Evolutionary conservation across 2,329 filamentous ascomycete species (phyloP).

Genomic region (Aspergillus ustus): DNA sequence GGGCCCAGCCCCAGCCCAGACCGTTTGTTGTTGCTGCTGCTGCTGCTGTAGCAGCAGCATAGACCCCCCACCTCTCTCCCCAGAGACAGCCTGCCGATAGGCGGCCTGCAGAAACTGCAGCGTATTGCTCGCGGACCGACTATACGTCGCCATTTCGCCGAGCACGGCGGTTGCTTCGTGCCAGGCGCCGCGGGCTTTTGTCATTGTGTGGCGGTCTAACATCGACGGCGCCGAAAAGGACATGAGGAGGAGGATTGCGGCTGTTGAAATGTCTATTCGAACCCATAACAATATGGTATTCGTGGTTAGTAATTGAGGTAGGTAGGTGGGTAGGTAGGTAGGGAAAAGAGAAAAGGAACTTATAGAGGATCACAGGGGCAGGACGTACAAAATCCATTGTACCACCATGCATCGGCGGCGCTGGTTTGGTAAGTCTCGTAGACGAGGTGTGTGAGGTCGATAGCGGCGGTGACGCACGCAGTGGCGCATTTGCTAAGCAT

Average conservation of each 20-base stretch:
- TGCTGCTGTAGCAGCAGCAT: too few species aligned
- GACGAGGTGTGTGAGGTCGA: slow-evolving; percentile 37
- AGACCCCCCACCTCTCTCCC: not conserved
- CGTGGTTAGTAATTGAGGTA: too few species aligned
- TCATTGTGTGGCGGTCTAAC: slow-evolving; percentile 24
- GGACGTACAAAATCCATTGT: slow-evolving; percentile 45
- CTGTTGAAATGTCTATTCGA: slow-evolving; percentile 34
- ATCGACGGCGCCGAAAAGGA: slow-evolving; percentile 31
- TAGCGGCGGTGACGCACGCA: slow-evolving; percentile 36
- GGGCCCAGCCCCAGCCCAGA: too few species aligned
- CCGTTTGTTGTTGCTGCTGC: too few species aligned
- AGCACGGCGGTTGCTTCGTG: slow-evolving; percentile 35
- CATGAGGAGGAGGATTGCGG: slow-evolving; percentile 39
- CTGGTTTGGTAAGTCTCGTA: slow-evolving; percentile 34
- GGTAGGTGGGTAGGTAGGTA: not conserved
- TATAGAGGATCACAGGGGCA: too few species aligned
- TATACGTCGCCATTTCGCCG: slow-evolving; percentile 33
- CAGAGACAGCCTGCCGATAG: not conserved
- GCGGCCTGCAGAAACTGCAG: slow-evolving; percentile 33
- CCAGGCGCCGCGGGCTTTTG: slow-evolving; percentile 27
- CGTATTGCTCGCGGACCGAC: slow-evolving; percentile 35
- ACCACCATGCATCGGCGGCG: slow-evolving; percentile 43
- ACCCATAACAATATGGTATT: not conserved
- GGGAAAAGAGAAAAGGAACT: not conserved
- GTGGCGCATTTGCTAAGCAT: slow-evolving; percentile 36